Evolutionary conservation across 768 basidiomycete species (phyloP), one percentile per base, ranked within the genome.

Genomic region (Mrakia frigida): DNA sequence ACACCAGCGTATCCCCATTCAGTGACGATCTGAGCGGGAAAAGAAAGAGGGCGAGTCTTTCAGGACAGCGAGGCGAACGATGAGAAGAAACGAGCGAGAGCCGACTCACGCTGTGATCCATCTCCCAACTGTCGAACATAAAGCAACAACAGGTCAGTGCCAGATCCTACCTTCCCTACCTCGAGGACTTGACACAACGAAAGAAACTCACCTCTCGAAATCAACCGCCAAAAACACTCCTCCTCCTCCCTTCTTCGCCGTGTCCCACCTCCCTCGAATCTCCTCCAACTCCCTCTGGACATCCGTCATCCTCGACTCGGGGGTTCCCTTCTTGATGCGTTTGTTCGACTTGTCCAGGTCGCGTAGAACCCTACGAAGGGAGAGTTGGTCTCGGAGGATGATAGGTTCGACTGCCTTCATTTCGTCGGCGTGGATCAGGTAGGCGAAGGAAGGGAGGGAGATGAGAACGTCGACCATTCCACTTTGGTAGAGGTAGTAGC

Each of bases 401-500:
- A 89, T 86, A 13, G 89, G 74, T 35, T 53, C 74, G 65, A 69
- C 67, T 5, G 14, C 4, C 4, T 35, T 28, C 53, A 75, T 84
- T 70, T 88, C 86, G 9, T 86, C 86, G 39, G 85, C 84, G 0
- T 87, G 88, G 79, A 93, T 84, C 60, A 94, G 87, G 79, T 89
- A 92, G 76, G 92, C 89, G 6, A 90, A 90, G 80, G 90, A 89
- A 1, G 93, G 92, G 35, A 94, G 84, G 25, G 92, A 89, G 59
- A 93, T 87, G 61, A 86, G 85, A 25, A 86, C 82, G 74, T 87
- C 85, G 0, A 91, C 92, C 79, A 92, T 85, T 75, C 86, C 84
- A 87, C 90, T 89, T 1, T 89, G 88, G 81, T 91, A 88, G 71
- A 94, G 86, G 90, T 90, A 94, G 82, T 93, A 93, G 71, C 91